Evolutionary conservation across 108 stramenopile genomes (phyloP).

Genomic region (Discostella stelligeroides): DNA sequence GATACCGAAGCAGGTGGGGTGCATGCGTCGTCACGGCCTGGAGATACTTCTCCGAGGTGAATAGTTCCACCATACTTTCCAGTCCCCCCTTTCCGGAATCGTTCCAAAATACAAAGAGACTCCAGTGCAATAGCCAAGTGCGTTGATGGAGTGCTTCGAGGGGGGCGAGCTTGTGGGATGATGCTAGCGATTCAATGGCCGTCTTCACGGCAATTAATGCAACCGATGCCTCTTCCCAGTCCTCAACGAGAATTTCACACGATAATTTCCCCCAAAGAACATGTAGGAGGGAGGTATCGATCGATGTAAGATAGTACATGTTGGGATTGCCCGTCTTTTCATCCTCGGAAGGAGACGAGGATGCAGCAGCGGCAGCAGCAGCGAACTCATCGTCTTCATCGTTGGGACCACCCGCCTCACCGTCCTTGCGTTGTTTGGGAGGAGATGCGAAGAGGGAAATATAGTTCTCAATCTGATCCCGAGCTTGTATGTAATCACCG

Average conservation of each 20-base stretch:
- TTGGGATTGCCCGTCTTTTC: slow-evolving; percentile 71
- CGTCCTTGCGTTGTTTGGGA: slow-evolving; percentile 52
- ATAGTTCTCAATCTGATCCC: slow-evolving; percentile 86
- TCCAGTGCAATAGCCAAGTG: slow-evolving; percentile 98
- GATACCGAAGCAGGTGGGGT: slow-evolving; percentile 97
- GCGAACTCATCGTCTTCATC: slow-evolving; percentile 49
- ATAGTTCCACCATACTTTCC: slow-evolving; percentile 88
- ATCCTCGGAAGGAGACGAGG: slow-evolving; percentile 44
- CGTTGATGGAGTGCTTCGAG: slow-evolving; percentile 94
- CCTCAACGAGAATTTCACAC: slow-evolving; percentile 89
- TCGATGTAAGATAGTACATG: slow-evolving; percentile 80
- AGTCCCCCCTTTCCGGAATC: slow-evolving; percentile 81
- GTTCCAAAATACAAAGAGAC: slow-evolving; percentile 98
- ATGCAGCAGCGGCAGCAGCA: slow-evolving; percentile 24
- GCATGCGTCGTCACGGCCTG: slow-evolving; percentile 98
- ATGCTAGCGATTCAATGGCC: slow-evolving; percentile 76
- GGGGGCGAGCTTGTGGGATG: slow-evolving; percentile 63
- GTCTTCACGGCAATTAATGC: slow-evolving; percentile 86
- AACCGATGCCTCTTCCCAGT: slow-evolving; percentile 86
- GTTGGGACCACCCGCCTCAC: slow-evolving; percentile 62
- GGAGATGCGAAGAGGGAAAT: slow-evolving; percentile 80
- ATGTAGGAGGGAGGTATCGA: slow-evolving; percentile 69
- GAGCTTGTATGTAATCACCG: slow-evolving; percentile 84
- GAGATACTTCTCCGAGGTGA: slow-evolving; percentile 87
- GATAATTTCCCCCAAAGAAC: slow-evolving; percentile 94